Base-by-base conservation (phyloP, 129 eudicot genomes). In the Artemisia argyi region DNA sequence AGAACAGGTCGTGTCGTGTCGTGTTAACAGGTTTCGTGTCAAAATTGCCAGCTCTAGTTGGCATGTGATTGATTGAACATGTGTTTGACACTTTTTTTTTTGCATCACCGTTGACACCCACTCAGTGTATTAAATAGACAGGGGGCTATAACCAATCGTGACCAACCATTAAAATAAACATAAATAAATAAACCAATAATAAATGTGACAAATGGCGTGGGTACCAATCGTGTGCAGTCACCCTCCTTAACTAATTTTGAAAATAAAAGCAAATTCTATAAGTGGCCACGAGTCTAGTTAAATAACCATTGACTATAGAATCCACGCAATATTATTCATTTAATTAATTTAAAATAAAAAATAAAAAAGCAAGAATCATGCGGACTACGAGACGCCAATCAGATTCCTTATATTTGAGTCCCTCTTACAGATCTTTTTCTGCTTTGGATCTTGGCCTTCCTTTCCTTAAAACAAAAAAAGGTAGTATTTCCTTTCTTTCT, bases 391-490 rank as follows among this genome's bases (percentile, higher is more conserved):
- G 32, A 72, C 59, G 61, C 65, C 71, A 42, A 12, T 58, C 74
- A 66, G 68, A 67, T 76, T 76, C 79, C 18, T 7, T 35, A 35
- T 35, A 35, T 35, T 35, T 35, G 9, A 35, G 9, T 35, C 44
- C 44, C 44, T 35, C 44, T 30, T 30, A 32, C 73, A 24, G 16
- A 22, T 16, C 11, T 10, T 47, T 64, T 65, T 6, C 5, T 55
- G 11, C 39, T 26, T 57, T 58, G 48, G 68, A 76, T 76, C 80
- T 57, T 67, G 73, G 47, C 46, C 79, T 12, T 65, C 73, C 35
- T 4, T 18, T 54, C 6, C 7, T 57, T 28, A 57, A 42, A 56
- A 75, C 50, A 19, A 24, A 75, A 62, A 62, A 20, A 56, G 73
- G 73, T 66, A 22, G 24, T 9, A n/a, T n/a, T n/a, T 66, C 61